Conservation (phyloP, 2,329 filamentous ascomycete genomes). For the Byssochlamys sp. region DNA sequence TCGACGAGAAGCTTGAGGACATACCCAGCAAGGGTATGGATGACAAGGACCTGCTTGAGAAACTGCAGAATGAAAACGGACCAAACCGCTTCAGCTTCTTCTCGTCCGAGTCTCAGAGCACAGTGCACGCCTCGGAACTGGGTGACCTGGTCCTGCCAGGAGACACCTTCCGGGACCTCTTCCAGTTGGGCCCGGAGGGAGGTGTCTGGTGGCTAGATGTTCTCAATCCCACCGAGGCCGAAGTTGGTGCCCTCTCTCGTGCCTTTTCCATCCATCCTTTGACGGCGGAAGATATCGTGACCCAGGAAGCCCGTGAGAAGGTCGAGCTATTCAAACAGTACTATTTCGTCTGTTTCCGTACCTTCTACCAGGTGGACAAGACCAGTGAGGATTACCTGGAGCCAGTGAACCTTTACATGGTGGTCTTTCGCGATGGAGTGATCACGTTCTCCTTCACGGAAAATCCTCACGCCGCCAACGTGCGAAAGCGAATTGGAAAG, state of each 20-base stretch:
- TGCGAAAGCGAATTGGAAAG: slow-evolving; percentile 81
- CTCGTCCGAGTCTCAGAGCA: slow-evolving; percentile 86
- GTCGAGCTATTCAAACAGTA: slow-evolving; percentile 96
- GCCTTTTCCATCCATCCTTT: slow-evolving; percentile 92
- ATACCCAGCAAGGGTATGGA: slow-evolving; percentile 15
- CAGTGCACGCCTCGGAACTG: slow-evolving; percentile 80
- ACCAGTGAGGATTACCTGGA: slow-evolving; percentile 75
- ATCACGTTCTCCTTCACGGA: slow-evolving; percentile 87
- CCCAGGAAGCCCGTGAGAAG: slow-evolving; percentile 92
- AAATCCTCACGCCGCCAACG: slow-evolving; percentile 77
- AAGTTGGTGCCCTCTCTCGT: slow-evolving; percentile 78
- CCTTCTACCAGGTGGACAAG: slow-evolving; percentile 75
- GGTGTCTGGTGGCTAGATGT: slow-evolving; percentile 99
- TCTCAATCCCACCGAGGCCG: slow-evolving; percentile 78
- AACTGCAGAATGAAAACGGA: slow-evolving; percentile 42
- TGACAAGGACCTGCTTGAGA: slow-evolving; percentile 25
- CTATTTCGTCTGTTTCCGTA: slow-evolving; percentile 96
- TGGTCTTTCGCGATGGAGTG: slow-evolving; percentile 91
- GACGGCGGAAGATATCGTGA: slow-evolving; percentile 91
- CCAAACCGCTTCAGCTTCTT: slow-evolving; percentile 91
- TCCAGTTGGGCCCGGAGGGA: slow-evolving; percentile 58
- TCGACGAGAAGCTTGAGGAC: slow-evolving; percentile 26
- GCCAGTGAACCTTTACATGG: slow-evolving; percentile 90
- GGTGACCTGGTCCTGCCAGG: slow-evolving; percentile 81
- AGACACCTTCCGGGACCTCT: slow-evolving; percentile 80